Conservation (phyloP, 73 alveolate species). For the Blepharisma stoltei region DNA sequence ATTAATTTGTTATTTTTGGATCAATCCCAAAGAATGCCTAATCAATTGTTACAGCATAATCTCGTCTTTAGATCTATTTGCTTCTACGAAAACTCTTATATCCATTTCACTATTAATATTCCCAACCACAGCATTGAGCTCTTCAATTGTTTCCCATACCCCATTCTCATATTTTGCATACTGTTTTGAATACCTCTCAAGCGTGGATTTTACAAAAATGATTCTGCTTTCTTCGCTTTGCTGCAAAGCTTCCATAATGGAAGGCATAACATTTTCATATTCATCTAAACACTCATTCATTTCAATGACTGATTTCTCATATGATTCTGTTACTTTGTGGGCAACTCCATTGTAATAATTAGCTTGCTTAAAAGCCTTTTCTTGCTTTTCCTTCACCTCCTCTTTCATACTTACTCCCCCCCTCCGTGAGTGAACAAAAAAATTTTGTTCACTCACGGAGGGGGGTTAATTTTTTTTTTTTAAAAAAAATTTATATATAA, state of each 20-base stretch:
- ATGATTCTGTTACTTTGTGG: slow-evolving; percentile 29
- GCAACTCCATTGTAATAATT: too few species aligned
- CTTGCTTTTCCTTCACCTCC: too few species aligned
- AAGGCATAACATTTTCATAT: not conserved
- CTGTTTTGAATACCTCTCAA: slow-evolving; percentile 1
- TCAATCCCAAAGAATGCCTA: too few species aligned
- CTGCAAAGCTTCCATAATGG: not conserved
- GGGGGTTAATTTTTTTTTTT: too few species aligned
- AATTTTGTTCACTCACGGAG: too few species aligned
- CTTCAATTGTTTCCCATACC: not conserved
- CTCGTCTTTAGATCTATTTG: too few species aligned
- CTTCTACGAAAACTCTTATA: slow-evolving; percentile 27
- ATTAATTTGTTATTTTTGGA: too few species aligned
- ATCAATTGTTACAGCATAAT: too few species aligned
- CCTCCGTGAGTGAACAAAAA: too few species aligned
- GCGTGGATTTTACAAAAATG: not conserved
- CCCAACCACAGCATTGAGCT: not conserved
- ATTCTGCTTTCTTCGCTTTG: slow-evolving; percentile 31
- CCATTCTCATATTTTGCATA: not conserved
- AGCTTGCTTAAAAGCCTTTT: too few species aligned
- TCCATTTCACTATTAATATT: slow-evolving; percentile 31
- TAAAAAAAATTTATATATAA: too few species aligned
- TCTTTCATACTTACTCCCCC: too few species aligned
- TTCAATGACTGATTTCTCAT: slow-evolving; percentile 11
- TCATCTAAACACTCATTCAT: not conserved